phyloP scores from a whole-genome alignment of 2,329 filamentous ascomycete species.

The Trichophyton schoenleinii region DNA sequence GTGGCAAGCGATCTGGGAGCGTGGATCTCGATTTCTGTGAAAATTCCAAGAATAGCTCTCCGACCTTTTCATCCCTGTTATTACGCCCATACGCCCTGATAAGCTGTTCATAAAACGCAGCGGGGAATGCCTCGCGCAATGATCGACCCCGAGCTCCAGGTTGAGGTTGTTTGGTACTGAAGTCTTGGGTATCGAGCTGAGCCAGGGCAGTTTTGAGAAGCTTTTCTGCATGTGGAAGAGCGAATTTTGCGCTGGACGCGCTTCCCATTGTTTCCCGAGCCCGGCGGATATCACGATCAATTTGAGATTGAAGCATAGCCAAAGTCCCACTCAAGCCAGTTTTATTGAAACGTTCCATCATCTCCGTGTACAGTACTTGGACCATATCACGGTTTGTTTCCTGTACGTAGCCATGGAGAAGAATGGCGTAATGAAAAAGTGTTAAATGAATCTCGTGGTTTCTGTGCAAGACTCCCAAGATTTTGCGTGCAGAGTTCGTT shows the following conservation, averaged over 20 bases:
- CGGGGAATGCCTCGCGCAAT: slow-evolving; percentile 33
- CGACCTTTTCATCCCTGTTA: slow-evolving; percentile 37
- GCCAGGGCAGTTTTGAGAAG: slow-evolving; percentile 28
- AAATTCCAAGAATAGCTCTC: slow-evolving; percentile 47
- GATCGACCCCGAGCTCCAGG: slow-evolving; percentile 22
- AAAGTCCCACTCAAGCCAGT: slow-evolving; percentile 24
- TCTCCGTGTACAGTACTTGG: slow-evolving; percentile 37
- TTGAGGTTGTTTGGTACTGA: slow-evolving; percentile 33
- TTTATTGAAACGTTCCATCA: slow-evolving; percentile 25
- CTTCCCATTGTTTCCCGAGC: slow-evolving; percentile 11
- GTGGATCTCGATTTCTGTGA: slow-evolving; percentile 13
- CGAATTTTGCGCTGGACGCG: slow-evolving; percentile 9
- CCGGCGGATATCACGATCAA: slow-evolving; percentile 24
- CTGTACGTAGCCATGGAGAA: slow-evolving; percentile 40
- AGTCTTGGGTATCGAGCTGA: slow-evolving; percentile 28
- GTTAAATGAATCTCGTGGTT: slow-evolving; percentile 28
- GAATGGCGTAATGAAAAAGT: slow-evolving; percentile 35
- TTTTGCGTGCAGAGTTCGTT: slow-evolving; percentile 43
- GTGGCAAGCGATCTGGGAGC: slow-evolving; percentile 13
- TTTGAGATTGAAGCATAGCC: slow-evolving; percentile 24
- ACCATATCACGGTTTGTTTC: slow-evolving; percentile 38
- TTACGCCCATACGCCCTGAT: slow-evolving; percentile 43
- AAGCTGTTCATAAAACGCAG: slow-evolving; percentile 43
- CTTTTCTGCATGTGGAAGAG: slow-evolving; percentile 25
- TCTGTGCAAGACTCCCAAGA: slow-evolving; percentile 33